These are phyloP conservation scores for Passiflora organensis DNA, from an alignment of 345 rosid species.

Conservation along the genomic window DNA sequence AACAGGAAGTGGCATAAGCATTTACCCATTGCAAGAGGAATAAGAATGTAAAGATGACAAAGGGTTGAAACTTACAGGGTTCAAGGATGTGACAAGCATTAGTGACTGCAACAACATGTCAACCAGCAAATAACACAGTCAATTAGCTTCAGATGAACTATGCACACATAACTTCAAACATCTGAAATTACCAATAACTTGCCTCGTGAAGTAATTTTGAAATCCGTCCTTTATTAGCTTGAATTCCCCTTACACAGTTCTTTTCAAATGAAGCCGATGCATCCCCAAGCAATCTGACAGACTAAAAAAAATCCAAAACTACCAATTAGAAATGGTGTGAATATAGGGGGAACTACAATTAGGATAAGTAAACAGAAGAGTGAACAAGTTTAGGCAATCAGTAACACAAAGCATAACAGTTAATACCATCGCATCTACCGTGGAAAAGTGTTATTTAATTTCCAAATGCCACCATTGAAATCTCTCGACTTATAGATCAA, in stretches of 20 bases:
- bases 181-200: constrained; percentile 12
- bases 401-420: too few relatives aligned
- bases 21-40: constrained; percentile 1
- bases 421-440: too few relatives aligned
- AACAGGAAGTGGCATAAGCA: constrained; percentile 9
- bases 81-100: constrained; percentile 96
- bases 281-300: constrained; percentile 81
- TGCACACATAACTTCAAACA: not conserved
- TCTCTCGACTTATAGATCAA: too few relatives aligned
- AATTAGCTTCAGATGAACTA: constrained; percentile 3
- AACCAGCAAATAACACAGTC: not conserved
- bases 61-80: constrained; percentile 63
- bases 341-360: too few relatives aligned
- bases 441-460: too few relatives aligned
- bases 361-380: too few relatives aligned
- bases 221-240: constrained; percentile 83
- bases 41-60: constrained; percentile 4
- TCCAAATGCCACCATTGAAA: too few relatives aligned
- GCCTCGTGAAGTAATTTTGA: constrained; percentile 90
- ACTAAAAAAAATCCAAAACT: constrained; percentile 34
- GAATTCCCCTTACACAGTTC: constrained; percentile 85
- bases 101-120: constrained; percentile 60
- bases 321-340: too few relatives aligned
- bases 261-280: constrained; percentile 93
- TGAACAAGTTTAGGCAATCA: too few relatives aligned